Base-by-base conservation (phyloP, 495 filamentous ascomycete species). In the Rhypophila decipiens region DNA sequence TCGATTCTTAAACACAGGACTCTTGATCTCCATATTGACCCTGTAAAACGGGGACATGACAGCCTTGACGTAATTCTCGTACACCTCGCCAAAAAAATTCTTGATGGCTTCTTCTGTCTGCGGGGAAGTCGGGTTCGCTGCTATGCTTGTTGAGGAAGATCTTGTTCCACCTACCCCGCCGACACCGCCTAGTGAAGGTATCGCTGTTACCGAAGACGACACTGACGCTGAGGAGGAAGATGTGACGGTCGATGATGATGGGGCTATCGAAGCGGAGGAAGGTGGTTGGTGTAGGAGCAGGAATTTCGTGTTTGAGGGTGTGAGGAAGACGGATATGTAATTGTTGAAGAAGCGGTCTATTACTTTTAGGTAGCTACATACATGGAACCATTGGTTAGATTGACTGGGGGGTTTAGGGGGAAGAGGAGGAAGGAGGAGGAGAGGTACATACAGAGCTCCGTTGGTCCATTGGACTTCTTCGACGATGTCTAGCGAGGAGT, bases 1-100 rank as follows among this genome's bases (percentile, higher is more conserved):
- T 66, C 85, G 79, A 33, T 70, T 62, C 58, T 87, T 74, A 62
- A 98, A 98, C 2, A 96, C 80, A 0, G 87, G 81, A 64, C 88
- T 96, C 63, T 73, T 77, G 24, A 98, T 82, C 62, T 84, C 79
- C 79, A 85, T 85, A 57, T 91, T 87, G 39, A 82, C 75, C 44
- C 76, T 70, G 67, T 94, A 95, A 67, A 98, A 98, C 27, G 93
- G 93, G 63, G 80, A 95, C 93, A 98, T 96, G 33, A 90, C 78
- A n/a, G 88, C 86, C 76, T 98, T 98, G 38, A 95, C 76, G 78
- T 91, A 98, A 48, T 76, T 83, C 65, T 97, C 93, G 65, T 95
- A 96, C 11, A 95, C 86, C 61, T 98, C 93, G 4, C 72, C 73
- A 71, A 98, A 94, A 70, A 98, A 98, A 65, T 85, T 84, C 57